A percentile compares a stretch with the other conserved stretches of the same genome.
Conservation (phyloP, 1,284 basidiomycete genomes). For the Apiotrichum domesticum region DNA sequence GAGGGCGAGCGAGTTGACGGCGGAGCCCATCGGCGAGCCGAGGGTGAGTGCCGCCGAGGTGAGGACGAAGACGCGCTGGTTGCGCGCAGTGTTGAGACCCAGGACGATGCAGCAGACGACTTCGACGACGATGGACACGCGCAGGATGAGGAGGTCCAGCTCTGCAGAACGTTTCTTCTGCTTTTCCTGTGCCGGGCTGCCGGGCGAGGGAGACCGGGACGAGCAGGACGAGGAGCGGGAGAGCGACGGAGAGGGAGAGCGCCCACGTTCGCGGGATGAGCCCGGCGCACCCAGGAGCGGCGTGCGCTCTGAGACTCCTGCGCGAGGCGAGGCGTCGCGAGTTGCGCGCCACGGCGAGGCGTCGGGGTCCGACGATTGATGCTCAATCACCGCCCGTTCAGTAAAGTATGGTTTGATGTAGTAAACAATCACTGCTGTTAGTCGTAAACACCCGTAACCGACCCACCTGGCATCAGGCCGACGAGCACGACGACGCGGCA, state of each 20-base stretch:
- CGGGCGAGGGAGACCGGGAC: too few species aligned
- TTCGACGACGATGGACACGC: conserved; percentile 52
- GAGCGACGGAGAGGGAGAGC: background rate
- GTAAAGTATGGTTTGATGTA: conserved; percentile 39
- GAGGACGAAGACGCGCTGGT: conserved; percentile 28
- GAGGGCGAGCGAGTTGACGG: conserved; percentile 42
- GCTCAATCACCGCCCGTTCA: conserved; percentile 10
- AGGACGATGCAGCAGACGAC: conserved; percentile 54
- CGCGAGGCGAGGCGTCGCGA: background rate
- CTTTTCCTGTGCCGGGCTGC: background rate
- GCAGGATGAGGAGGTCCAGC: conserved; percentile 40
- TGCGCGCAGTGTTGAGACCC: conserved; percentile 24
- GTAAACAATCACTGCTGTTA: conserved; percentile 32
- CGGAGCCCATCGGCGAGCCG: conserved; percentile 33
- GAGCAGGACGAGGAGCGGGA: too few species aligned
- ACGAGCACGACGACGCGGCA: conserved; percentile 59
- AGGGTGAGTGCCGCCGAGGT: conserved; percentile 30
- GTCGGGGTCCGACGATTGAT: conserved; percentile 7
- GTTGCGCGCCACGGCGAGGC: background rate
- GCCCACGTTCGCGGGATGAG: background rate
- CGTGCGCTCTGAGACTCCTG: conserved; percentile 1
- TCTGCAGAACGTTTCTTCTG: conserved; percentile 23
- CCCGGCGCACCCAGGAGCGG: conserved; percentile 1
- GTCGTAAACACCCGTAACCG: background rate
- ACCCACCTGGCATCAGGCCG: conserved; percentile 56